Base-by-base conservation (phyloP, 805 yeast species). In the Myxozyma vanderwaltii region DNA sequence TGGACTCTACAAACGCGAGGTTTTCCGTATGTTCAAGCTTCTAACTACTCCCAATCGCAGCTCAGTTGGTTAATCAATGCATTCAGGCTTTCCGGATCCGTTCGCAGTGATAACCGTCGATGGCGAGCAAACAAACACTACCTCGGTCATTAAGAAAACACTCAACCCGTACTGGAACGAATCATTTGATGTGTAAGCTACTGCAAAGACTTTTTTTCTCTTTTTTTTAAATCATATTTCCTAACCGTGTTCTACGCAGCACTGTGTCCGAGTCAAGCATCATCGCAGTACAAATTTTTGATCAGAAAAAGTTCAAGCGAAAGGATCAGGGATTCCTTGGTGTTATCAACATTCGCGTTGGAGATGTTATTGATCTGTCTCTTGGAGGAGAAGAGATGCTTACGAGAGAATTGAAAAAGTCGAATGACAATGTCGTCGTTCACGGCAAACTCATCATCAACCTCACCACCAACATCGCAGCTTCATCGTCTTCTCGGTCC, bases 241-340 rank as follows among this genome's bases (percentile, higher is more conserved):
- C 51, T 44, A 17, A 33, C 35, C 8, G 12, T 31, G 54, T 79
- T 13, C 21, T 36, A 38, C 17, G 19, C 41, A 67, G 68, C 7
- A 68, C 85, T 59, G 88, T 86, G 41, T 82, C 79, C 51, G 96
- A 88, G 69, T 87, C 87, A 70, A 87, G 96, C 7, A 88, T 91
- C 45, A 78, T 94, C 52, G 96, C 92, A 13, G 84, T 94, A 63
- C 98, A 94, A 74, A 94, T 94, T 6, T 94, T 94, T 75, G 98
- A 94, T 74, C 98, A 92, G 73, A 91, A 91, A 73, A 94, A 94
- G 75, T 94, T 94, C 78, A 94, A 94, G 74, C 91, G 90, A 84
- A 91, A 91, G 81, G 99, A 94, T 72, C 99, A 94, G 75, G 99
- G 99, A 4, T 94, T 94, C 69, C 78, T 94, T 54, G 99, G 99